Base-by-base conservation (phyloP, 768 basidiomycete genomes). In the Serendipita sp. region DNA sequence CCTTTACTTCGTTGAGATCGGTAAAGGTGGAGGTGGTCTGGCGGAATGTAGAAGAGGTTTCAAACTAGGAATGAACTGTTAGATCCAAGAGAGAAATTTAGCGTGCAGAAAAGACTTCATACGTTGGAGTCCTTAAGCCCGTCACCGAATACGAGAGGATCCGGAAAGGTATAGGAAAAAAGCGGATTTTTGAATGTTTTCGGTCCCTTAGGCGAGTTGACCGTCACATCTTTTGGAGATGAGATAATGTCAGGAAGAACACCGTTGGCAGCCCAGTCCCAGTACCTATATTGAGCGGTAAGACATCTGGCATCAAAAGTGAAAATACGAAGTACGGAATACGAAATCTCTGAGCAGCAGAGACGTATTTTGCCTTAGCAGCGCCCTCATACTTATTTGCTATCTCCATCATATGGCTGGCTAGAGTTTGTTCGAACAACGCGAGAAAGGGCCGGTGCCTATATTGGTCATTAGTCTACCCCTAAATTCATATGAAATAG, bases 391-490 rank as follows among this genome's bases (percentile, higher is more conserved):
- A 82, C 1, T 70, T 75, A 8, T 69, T 68, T 0, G 80, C 81
- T n/a, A 81, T 77, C 2, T 71, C 68, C 13, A 68, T 65, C 2
- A 80, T 79, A 46, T 75, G 71, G 1, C 71, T 67, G 44, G 80
- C 76, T 16, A 82, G 32, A 10, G 75, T 72, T 82, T 82, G 81
- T 80, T 84, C 81, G 65, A 76, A 77, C 1, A 82, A 70, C 44
- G 76, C 70, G 30, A 83, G 70, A 66, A 82, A 83, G 1, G 80
- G 79, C 56, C 82, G 72, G 67, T 84, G 81, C 78, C 79, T 60
- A 53, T 16, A n/a, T 24, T 37, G 37, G 8, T 4, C n/a, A 37
- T 60, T 24, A 24, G 24, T 24, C 24, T 24, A 24, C 24, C 24
- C 24, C 24, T 24, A 46, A 46, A 18, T 13, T 46, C 45, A 46